Percentiles rank a stretch among this genome's conserved stretches.
Conservation (phyloP, 2,329 filamentous ascomycete species). For the Hypomyces rosellus region DNA sequence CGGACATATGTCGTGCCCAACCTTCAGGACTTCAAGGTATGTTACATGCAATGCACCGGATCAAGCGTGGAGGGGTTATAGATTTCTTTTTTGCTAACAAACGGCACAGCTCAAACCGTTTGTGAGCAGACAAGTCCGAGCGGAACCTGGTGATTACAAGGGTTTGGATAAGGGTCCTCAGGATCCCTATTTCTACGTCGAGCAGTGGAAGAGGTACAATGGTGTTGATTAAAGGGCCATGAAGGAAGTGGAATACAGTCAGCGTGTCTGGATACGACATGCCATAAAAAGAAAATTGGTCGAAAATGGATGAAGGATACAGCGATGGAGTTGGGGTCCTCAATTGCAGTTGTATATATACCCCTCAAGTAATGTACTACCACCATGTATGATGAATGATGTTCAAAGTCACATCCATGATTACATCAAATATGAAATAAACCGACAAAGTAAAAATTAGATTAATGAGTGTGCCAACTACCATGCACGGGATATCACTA, state of each 20-base stretch:
- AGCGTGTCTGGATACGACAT: conserved; percentile 5
- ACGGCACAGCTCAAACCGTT: conserved; percentile 67
- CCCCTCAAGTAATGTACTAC: conserved; percentile 21
- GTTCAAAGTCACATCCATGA: neutral
- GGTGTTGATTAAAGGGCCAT: conserved; percentile 45
- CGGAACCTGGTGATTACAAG: conserved; percentile 48
- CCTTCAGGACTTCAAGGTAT: conserved; percentile 52
- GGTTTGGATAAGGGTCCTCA: conserved; percentile 48
- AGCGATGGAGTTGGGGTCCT: conserved; percentile 13
- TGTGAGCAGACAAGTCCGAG: conserved; percentile 55
- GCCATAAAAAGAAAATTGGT: neutral
- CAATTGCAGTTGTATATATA: conserved; percentile 23
- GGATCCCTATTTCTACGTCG: conserved; percentile 56
- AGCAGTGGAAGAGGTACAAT: conserved; percentile 63
- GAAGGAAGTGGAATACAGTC: neutral
- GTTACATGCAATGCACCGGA: conserved; percentile 39
- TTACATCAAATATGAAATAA: neutral
- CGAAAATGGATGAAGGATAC: neutral
- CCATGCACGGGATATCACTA: conserved; percentile 13
- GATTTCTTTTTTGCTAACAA: neutral
- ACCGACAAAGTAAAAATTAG: conserved; percentile 2
- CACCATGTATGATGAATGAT: conserved; percentile 23
- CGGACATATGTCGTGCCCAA: conserved; percentile 79
- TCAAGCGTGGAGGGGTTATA: neutral
- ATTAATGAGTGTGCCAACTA: conserved; percentile 8